Percentiles rank a stretch among this genome's conserved stretches.
Conservation (phyloP, 2,329 filamentous ascomycete genomes). For the Fusarium tanahbumbuense region DNA sequence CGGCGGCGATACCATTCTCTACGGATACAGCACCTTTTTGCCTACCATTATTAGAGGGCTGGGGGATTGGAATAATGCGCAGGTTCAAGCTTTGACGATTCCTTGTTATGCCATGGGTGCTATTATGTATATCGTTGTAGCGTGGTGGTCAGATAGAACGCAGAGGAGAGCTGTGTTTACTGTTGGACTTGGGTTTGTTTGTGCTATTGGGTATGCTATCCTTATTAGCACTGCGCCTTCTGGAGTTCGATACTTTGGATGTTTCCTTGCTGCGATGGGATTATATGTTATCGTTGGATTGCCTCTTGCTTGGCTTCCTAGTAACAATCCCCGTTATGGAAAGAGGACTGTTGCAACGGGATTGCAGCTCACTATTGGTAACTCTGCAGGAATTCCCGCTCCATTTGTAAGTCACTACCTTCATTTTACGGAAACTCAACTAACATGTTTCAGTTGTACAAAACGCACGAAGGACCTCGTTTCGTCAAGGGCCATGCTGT, state of each 20-base stretch:
- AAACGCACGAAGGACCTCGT: constrained; percentile 54
- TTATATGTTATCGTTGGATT: constrained; percentile 62
- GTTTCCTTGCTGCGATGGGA: constrained; percentile 71
- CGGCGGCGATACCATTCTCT: constrained; percentile 72
- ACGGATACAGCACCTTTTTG: constrained; percentile 71
- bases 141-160: constrained; percentile 67
- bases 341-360: constrained; percentile 72
- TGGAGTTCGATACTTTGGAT: constrained; percentile 70
- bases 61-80: constrained; percentile 54
- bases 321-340: constrained; percentile 71
- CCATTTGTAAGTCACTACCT: constrained; percentile 57
- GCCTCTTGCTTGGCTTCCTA: constrained; percentile 58
- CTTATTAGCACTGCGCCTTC: constrained; percentile 65
- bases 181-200: constrained; percentile 63
- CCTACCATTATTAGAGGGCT: constrained; percentile 74
- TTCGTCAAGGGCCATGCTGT: constrained; percentile 63
- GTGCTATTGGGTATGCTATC: constrained; percentile 67
- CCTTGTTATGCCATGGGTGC: constrained; percentile 74
- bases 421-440: rapidly evolving
- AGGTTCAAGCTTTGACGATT: constrained; percentile 74
- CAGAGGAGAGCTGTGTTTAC: constrained; percentile 67
- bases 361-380: constrained; percentile 72
- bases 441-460: constrained; percentile 42
- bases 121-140: constrained; percentile 67
- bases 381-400: constrained; percentile 71